Conservation (phyloP, 441 rosid species). For the Daphne laureola region DNA sequence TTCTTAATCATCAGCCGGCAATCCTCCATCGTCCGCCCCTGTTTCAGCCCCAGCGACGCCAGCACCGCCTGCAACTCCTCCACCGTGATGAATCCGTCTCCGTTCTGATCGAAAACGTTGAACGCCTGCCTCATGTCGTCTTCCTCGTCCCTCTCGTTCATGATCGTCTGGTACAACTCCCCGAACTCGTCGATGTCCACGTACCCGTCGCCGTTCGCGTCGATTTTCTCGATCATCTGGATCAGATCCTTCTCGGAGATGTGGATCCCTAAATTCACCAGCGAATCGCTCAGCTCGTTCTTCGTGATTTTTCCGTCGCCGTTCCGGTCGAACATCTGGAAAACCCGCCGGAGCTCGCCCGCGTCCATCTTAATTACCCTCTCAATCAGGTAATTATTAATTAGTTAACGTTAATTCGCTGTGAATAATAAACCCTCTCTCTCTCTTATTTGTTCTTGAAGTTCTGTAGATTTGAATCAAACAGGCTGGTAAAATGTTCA, state of each 20-base stretch:
- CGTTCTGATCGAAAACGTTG: slow-evolving; percentile 80
- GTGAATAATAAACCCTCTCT: too few relatives aligned
- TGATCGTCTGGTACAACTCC: slow-evolving; percentile 62
- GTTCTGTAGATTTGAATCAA: too few relatives aligned
- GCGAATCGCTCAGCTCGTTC: slow-evolving; percentile 67
- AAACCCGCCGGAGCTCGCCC: slow-evolving; percentile 65
- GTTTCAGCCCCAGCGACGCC: slow-evolving; percentile 69
- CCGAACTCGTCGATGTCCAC: slow-evolving; percentile 83
- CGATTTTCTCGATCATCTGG: slow-evolving; percentile 90
- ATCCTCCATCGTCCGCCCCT: slow-evolving; percentile 75
- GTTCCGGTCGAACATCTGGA: slow-evolving; percentile 83
- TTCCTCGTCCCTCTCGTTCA: slow-evolving; percentile 83
- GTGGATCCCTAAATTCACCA: slow-evolving; percentile 66
- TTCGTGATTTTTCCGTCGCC: slow-evolving; percentile 81
- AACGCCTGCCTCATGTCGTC: slow-evolving; percentile 85
- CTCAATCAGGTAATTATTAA: too few relatives aligned
- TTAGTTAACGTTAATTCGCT: too few relatives aligned
- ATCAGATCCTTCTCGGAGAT: slow-evolving; percentile 59
- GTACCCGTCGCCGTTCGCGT: slow-evolving; percentile 70
- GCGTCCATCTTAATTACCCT: slow-evolving; percentile 35
- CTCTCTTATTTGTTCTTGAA: too few relatives aligned
- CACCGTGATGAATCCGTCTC: slow-evolving; percentile 80
- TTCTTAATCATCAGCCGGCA: slow-evolving; percentile 75
- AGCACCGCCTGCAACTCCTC: slow-evolving; percentile 76
- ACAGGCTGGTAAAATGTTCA: too few relatives aligned